Conservation (phyloP, 2,329 filamentous ascomycete genomes). For the Plectosphaerella sp. region DNA sequence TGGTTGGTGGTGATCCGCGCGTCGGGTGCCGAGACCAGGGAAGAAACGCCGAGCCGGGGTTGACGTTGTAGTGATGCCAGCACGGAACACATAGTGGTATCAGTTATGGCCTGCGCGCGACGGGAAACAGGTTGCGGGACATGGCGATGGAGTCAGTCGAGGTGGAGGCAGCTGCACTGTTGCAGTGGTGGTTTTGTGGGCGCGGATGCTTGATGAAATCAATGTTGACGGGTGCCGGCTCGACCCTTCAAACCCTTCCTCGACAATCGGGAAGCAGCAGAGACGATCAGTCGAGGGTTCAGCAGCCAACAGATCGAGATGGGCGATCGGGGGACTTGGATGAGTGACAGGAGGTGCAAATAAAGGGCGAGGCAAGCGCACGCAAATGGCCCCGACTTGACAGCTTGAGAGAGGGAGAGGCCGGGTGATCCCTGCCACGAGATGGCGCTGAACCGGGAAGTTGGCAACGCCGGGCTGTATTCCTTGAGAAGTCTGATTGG, state of each 20-base stretch:
- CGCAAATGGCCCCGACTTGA: too few relatives aligned
- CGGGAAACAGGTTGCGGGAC: not conserved
- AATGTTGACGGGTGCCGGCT: too few relatives aligned
- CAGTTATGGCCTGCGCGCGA: not conserved
- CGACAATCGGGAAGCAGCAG: not conserved
- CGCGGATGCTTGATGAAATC: too few relatives aligned
- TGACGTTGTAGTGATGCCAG: not conserved
- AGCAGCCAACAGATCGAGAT: not conserved
- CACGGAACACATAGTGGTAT: not conserved
- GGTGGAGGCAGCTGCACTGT: not conserved
- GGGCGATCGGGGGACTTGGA: not conserved
- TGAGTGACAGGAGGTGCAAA: too few relatives aligned
- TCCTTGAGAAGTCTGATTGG: not conserved
- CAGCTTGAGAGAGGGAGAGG: too few relatives aligned
- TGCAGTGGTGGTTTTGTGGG: not conserved
- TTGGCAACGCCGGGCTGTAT: not conserved
- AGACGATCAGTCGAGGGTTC: not conserved
- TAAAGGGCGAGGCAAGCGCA: too few relatives aligned
- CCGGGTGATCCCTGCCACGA: not conserved
- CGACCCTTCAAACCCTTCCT: not conserved
- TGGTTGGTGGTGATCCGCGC: too few relatives aligned
- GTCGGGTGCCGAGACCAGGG: too few relatives aligned
- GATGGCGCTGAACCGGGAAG: not conserved
- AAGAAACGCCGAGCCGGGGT: not conserved
- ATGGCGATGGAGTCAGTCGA: not conserved